Base-by-base conservation (phyloP, 148 eudicot genomes). In the Dianthus caryophyllus region DNA sequence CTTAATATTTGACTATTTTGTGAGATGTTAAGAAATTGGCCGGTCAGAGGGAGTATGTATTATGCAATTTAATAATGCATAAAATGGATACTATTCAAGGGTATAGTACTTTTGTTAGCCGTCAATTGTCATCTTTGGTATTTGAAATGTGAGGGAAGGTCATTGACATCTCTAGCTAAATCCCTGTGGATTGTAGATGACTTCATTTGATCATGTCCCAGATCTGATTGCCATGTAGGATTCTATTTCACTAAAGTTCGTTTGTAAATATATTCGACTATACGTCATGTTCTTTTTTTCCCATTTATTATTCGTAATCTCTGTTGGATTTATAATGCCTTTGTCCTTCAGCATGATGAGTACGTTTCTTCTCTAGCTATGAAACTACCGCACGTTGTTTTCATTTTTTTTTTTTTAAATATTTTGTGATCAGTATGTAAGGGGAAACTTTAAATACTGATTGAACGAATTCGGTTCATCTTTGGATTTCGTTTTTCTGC, bases 401-500 rank as follows among this genome's bases (percentile, higher is more conserved):
- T 36, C 46, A 36, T 60, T 36, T 65, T 65, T 43, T 48, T 46
- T 17, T 48, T 49, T 33, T 44, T 38, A 44, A 29, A 27, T 18
- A 1, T 65, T 48, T 26, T 26, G 52, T 6, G 24, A 38, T 55
- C 24, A 39, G 41, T 56, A 41, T 56, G 27, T 39, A 14, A 24
- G 9, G 25, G 43, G 18, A 68, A 27, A n/a, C 17, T 25, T 26
- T 57, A 5, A 16, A 14, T 33, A 26, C 7, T 9, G 18, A 2
- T 26, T 39, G 5, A 67, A 61, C 30, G 36, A 17, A 26, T 26
- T 17, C 21, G 17, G 43, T 22, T 62, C 26, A 27, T 73, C 49
- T 20, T 5, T 44, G 18, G 15, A 14, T 13, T 62, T 52, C 20
- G 44, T 24, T 26, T 51, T 27, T 44, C 43, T 68, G 72, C 80